Percentiles rank a stretch among this genome's conserved stretches.
Evolutionary conservation across 2,329 filamentous ascomycete species (phyloP).

Genomic region (Claviceps sp.): DNA sequence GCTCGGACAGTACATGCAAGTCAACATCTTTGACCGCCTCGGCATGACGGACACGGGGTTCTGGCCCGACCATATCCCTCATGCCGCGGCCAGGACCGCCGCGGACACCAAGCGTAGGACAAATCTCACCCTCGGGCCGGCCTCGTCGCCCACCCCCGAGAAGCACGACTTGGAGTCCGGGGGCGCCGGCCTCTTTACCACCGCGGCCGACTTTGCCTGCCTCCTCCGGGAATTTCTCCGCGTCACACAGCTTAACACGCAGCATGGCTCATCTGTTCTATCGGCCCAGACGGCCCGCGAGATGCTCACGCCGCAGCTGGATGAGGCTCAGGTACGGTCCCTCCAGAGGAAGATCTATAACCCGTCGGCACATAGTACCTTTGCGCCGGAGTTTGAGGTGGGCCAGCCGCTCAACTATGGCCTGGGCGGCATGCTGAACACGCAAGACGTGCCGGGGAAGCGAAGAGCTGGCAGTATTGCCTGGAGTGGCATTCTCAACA

Average conservation of each 20-base stretch:
- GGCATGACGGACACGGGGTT: conserved; percentile 25
- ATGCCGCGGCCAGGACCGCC: conserved; percentile 12
- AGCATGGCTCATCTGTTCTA: conserved; percentile 12
- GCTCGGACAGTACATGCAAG: conserved; percentile 24
- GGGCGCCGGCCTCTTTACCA: conserved; percentile 29
- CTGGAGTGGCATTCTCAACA: conserved; percentile 30
- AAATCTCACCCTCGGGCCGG: conserved; percentile 10
- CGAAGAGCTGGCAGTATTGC: conserved; percentile 27
- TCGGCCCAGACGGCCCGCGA: conserved; percentile 15
- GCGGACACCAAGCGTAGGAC: conserved; percentile 5
- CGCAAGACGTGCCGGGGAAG: conserved; percentile 25
- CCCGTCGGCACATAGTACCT: conserved; percentile 11
- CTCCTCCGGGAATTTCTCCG: conserved; percentile 22
- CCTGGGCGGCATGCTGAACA: conserved; percentile 25
- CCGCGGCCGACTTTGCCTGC: conserved; percentile 24
- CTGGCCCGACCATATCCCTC: conserved; percentile 17
- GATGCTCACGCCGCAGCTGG: conserved; percentile 29
- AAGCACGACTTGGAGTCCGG: conserved; percentile 26
- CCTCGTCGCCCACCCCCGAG: conserved; percentile 10
- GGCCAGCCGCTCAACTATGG: conserved; percentile 23
- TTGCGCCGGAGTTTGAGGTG: conserved; percentile 24
- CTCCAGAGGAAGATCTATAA: conserved; percentile 11
- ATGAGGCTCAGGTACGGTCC: conserved; percentile 13
- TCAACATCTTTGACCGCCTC: conserved; percentile 23
- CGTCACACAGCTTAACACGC: conserved; percentile 19